Evolutionary conservation across 2,329 filamentous ascomycete genomes (phyloP), one percentile per base, ranked within the genome.

Genomic region (Periconia macrospinosa): DNA sequence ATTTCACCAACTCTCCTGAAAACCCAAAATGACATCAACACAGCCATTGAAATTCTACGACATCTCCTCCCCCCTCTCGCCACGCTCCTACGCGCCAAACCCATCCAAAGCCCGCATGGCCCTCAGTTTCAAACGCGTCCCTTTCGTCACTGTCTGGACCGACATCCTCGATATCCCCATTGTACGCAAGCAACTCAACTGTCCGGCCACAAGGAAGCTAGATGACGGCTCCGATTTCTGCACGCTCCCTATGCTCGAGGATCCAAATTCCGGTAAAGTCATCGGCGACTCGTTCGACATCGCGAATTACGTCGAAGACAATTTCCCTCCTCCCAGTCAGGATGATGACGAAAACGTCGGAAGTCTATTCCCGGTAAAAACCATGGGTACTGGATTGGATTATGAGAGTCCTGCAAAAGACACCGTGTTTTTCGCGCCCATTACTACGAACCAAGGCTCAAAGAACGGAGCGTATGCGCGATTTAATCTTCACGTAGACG

Each of bases 211-310:
- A 18, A 83, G 85, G 62, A 82, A 81, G 54, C 79, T 81, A 52
- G 76, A 75, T 56, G 80, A 87, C 59, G 84, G 84, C 41, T 74
- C 71, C 33, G 81, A 85, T 61, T 88, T 78, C 72, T 78, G 78
- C 69, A 89, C 86, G 2, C 77, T 88, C 0, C 86, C 86, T 1
- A 76, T 87, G 41, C 67, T 88, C 19, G 60, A 73, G 1, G 82
- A 87, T 47, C 66, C 74, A 0, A 51, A 61, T 17, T 80, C 77
- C 0, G 63, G 62, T 6, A 54, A 69, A 0, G 47, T 75, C 0
- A 51, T 87, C 2, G 86, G 86, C 6, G 86, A 89, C 70, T 84
- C 84, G 2, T 86, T 87, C 62, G 86, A 88, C 49, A 88, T 88
- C 55, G 86, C 86, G 7, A 69, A 80, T 23, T 82, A 86, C 60